phyloP scores from a whole-genome alignment of 441 rosid genomes.

The Populus hybrid region DNA sequence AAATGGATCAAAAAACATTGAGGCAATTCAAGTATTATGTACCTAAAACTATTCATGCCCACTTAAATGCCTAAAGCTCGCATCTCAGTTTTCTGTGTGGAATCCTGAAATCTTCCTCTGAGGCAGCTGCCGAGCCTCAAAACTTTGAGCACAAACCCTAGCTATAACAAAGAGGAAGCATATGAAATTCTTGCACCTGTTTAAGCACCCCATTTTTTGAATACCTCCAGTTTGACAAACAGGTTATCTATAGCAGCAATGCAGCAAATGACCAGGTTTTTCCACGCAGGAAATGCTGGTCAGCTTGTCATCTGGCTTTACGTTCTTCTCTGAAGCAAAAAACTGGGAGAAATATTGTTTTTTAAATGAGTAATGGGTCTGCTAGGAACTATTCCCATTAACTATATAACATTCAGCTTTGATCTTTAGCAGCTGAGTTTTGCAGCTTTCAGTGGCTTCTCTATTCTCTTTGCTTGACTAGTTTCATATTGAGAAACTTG shows the following conservation, averaged over 20 bases:
- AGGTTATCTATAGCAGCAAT: background rate
- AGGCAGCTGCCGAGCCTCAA: slow-evolving; percentile 28
- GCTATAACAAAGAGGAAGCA: slow-evolving; percentile 17
- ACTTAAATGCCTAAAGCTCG: background rate
- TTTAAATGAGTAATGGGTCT: no score
- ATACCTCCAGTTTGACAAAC: background rate
- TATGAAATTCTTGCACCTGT: slow-evolving; percentile 10
- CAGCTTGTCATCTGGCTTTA: slow-evolving; percentile 24
- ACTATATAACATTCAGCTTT: no score
- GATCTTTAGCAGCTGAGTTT: no score
- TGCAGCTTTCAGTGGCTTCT: no score
- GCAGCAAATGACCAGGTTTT: background rate
- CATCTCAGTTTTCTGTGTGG: slow-evolving; percentile 7
- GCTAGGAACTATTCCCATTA: no score
- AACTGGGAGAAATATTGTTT: no score
- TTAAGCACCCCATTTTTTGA: background rate
- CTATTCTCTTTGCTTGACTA: no score
- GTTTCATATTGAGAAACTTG: no score
- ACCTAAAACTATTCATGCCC: no score
- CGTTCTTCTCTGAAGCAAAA: no score
- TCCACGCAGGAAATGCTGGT: slow-evolving; percentile 28
- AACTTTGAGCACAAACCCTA: slow-evolving; percentile 7
- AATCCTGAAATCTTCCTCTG: background rate
- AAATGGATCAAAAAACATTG: no score
- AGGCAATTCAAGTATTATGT: no score